Conservation (phyloP, 2,329 filamentous ascomycete species). For the Hirsutella rhossiliensis region DNA sequence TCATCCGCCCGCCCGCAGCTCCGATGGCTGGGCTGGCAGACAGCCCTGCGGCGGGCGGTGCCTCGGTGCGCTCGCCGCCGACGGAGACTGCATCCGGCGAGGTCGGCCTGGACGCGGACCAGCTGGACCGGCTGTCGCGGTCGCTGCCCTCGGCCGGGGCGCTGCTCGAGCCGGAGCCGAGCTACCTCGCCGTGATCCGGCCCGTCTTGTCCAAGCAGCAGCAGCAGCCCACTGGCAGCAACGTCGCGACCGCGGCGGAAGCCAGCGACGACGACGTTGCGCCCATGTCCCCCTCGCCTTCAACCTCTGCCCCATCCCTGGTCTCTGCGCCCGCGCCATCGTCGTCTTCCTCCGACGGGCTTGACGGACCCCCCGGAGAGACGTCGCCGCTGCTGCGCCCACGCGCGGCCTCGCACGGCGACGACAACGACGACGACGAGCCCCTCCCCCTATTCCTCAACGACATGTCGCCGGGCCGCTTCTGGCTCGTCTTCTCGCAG, state of each 20-base stretch:
- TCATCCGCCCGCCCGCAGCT: too few relatives aligned
- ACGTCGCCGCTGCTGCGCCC: slow-evolving; percentile 13
- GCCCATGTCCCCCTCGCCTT: not conserved
- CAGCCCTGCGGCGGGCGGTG: too few relatives aligned
- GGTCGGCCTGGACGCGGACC: slow-evolving; percentile 2
- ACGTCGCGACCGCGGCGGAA: slow-evolving; percentile 2
- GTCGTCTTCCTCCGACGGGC: not conserved
- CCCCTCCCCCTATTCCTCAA: slow-evolving; percentile 26
- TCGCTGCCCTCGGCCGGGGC: slow-evolving; percentile 25
- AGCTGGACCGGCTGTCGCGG: slow-evolving; percentile 20
- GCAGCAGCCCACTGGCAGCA: not conserved
- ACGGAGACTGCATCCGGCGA: not conserved
- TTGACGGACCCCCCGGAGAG: slow-evolving; percentile 5
- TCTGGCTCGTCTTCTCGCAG: slow-evolving; percentile 51
- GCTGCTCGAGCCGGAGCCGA: slow-evolving; percentile 28
- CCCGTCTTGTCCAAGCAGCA: slow-evolving; percentile 7
- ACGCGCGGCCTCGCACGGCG: slow-evolving; percentile 1
- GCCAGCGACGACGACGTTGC: not conserved
- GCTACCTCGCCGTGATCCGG: slow-evolving; percentile 26
- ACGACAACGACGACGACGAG: not conserved
- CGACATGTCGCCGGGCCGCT: slow-evolving; percentile 34
- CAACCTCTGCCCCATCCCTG: not conserved
- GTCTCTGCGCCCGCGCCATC: not conserved
- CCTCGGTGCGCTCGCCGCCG: not conserved
- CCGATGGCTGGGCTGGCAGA: too few relatives aligned